Base-by-base conservation (phyloP, 179 eudicot genomes). In the Actinidia arguta region DNA sequence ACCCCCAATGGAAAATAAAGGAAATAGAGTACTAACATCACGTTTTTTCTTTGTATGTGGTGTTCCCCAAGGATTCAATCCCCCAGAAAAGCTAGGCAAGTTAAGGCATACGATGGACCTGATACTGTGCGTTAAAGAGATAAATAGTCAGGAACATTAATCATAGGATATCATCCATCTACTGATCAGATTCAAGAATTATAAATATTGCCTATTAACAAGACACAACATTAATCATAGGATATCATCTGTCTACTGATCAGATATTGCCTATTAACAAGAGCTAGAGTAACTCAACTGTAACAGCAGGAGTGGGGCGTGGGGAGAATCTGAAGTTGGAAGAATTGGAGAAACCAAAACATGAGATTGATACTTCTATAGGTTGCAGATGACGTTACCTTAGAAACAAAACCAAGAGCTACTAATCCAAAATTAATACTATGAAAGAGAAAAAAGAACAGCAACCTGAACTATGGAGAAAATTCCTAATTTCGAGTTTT, bases 41-140 rank as follows among this genome's bases (percentile, higher is more conserved):
- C 82, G 90, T 10, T 24, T 31, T 87, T 93, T 95, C 77, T 83
- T 85, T 67, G 70, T 73, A 73, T 87, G 91, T 31, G 99, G 99
- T 51, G 92, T 95, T 82, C 99, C 99, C 98, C 99, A 96, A 70
- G 99, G 99, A 89, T 96, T 93, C 58, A 96, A 82, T 85, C 99
- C 99, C 66, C 99, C 99, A 39, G 98, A 95, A 81, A 96, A 96
- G 87, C 99, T 96, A 69, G 98, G 99, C 90, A 96, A 87, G 89
- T 96, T 96, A 12, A 96, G 97, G 92, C 99, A 96, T 76, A 96
- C 86, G 75, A 96, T 90, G 73, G 99, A 96, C 89, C 96, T 89
- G 89, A 96, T 95, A 89, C 99, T 96, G 98, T 73, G 87, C 22
- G 31, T 55, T 3, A 52, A 74, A 63, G 31, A 61, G 50, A 79